Evolutionary conservation across 2,329 filamentous ascomycete genomes (phyloP).

Genomic region (Sphaerulina musiva): DNA sequence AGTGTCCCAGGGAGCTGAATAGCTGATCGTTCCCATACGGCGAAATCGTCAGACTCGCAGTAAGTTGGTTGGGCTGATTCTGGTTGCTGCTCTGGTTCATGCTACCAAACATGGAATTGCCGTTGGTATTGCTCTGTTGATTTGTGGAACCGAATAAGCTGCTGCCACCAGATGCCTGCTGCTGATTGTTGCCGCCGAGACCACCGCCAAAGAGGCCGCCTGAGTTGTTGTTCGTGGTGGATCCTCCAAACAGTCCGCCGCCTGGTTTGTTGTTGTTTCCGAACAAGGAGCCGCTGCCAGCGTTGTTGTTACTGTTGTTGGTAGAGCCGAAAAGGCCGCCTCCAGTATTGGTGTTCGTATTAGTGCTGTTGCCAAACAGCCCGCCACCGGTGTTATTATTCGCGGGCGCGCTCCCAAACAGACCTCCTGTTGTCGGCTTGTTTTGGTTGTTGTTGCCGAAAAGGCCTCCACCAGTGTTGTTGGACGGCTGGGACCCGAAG

Average conservation of each 20-base stretch:
- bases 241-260: slow-evolving; percentile 40
- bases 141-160: slow-evolving; percentile 38
- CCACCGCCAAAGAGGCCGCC: slow-evolving; percentile 32
- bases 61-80: slow-evolving; percentile 52
- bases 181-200: slow-evolving; percentile 33
- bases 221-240: slow-evolving; percentile 30
- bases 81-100: slow-evolving; percentile 34
- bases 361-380: slow-evolving; percentile 34
- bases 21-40: slow-evolving; percentile 86
- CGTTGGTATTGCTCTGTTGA: slow-evolving; percentile 39
- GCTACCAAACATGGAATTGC: slow-evolving; percentile 49
- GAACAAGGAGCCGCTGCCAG: slow-evolving; percentile 18
- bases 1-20: slow-evolving; percentile 64
- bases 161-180: slow-evolving; percentile 30
- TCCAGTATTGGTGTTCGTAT: slow-evolving; percentile 27
- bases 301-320: slow-evolving; percentile 26
- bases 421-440: slow-evolving; percentile 33
- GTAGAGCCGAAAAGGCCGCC: slow-evolving; percentile 36
- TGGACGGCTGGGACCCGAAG: slow-evolving; percentile 25
- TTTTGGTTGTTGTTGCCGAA: slow-evolving; percentile 38
- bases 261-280: slow-evolving; percentile 39
- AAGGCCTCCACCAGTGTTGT: slow-evolving; percentile 29
- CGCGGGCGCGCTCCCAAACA: slow-evolving; percentile 35
- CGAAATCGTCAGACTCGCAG: slow-evolving; percentile 62
- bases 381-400: slow-evolving; percentile 28